Evolutionary conservation across 768 basidiomycete species (phyloP), one percentile per base, ranked within the genome.

Genomic region (Cystofilobasidium ferigula): DNA sequence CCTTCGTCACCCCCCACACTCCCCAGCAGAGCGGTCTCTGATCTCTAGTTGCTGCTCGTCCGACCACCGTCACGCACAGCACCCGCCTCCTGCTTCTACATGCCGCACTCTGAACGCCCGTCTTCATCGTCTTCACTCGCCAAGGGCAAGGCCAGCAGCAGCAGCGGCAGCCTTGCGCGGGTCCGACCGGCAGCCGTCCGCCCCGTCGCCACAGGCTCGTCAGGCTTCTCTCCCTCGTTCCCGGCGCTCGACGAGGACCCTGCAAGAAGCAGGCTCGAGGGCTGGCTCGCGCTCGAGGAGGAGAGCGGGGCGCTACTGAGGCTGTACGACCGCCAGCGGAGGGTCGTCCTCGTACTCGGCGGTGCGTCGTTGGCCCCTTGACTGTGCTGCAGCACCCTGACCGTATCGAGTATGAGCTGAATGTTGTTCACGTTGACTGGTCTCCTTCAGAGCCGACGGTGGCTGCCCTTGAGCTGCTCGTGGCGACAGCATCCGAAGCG

Each of bases 291-390:
- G 10, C 28, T 42, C n/a, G 58, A 40, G n/a, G 58, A 60, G 3
- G 58, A 60, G 16, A 40, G 26, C 58, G 36, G 2, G 1, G 26
- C 36, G 26, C 28, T 60, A 3, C 3, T 60, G n/a, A 1, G 30
- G 16, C 58, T 24, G 36, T 40, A 24, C n/a, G 58, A 60, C 3
- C 3, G 16, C 16, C 36, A 60, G 26, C 36, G 58, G 16, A 3
- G 58, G 13, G 58, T 45, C 58, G 40, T 60, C 26, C 42, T 60
- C 3, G 42, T 60, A 6, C 58, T 60, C n/a, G 58, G 58, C 13
- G n/a, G 58, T 60, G 58, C 8, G 58, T 60, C 22, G 7, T 22
- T 22, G 9, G 9, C 48, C 18, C 22, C 18, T 28, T 51, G 22
- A 51, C 48, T 20, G 26, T 22, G 26, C 22, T 22, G 9, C 18